Percentiles rank a stretch among this genome's conserved stretches.
phyloP scores from a whole-genome alignment of 1,284 basidiomycete genomes.

The Malassezia obtusa region DNA sequence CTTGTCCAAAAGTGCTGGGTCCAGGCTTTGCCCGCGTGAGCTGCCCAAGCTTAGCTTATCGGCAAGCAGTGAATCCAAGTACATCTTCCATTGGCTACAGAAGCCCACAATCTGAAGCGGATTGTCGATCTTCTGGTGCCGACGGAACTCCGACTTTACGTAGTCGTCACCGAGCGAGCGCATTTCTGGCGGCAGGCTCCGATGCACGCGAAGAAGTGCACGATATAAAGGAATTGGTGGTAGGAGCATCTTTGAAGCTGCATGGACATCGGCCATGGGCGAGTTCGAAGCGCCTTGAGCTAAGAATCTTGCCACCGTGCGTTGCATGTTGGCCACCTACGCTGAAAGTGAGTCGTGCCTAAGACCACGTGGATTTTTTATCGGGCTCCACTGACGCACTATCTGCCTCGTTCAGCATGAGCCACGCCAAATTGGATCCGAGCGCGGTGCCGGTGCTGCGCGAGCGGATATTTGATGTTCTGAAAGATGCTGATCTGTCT shows the following conservation, averaged over 20 bases:
- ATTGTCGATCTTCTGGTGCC: slow-evolving; percentile 38
- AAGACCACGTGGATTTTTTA: not conserved
- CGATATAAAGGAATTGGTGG: slow-evolving; percentile 44
- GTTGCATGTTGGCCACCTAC: not conserved
- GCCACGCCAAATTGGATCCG: not conserved
- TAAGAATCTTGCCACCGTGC: not conserved
- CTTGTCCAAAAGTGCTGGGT: slow-evolving; percentile 32
- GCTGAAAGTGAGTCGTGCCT: not conserved
- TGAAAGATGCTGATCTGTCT: slow-evolving; percentile 35
- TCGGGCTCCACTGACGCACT: too few species aligned
- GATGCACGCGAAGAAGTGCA: slow-evolving; percentile 38
- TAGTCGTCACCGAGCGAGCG: slow-evolving; percentile 46
- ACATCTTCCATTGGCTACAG: slow-evolving; percentile 46
- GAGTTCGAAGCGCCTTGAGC: not conserved
- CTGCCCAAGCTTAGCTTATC: slow-evolving; percentile 22
- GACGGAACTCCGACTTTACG: slow-evolving; percentile 45
- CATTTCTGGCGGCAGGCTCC: slow-evolving; percentile 39
- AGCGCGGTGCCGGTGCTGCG: slow-evolving; percentile 23
- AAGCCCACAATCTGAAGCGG: slow-evolving; percentile 46
- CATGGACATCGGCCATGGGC: not conserved
- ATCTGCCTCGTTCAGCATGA: not conserved
- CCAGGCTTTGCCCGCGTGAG: slow-evolving; percentile 24
- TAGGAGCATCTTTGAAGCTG: slow-evolving; percentile 20
- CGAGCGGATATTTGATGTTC: slow-evolving; percentile 36
- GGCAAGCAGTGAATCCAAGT: slow-evolving; percentile 38